Conservation (phyloP, 495 filamentous ascomycete species). For the Neurospora sp. region DNA sequence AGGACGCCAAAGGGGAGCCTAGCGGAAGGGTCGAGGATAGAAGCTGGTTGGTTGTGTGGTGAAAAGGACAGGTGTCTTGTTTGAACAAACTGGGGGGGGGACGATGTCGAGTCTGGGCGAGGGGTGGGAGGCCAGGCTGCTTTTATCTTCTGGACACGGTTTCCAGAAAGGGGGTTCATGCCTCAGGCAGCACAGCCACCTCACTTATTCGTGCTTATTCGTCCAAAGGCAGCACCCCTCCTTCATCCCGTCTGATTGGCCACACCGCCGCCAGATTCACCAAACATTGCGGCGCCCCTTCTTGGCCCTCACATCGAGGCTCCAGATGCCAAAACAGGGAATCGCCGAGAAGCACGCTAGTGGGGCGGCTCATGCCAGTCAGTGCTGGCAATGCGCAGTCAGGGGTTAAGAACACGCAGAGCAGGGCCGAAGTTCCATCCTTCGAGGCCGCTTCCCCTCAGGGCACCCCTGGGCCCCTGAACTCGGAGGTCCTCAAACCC, state of each 20-base stretch:
- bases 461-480: neutral
- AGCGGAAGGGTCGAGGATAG: neutral
- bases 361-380: neutral
- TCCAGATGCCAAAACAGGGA: conserved; percentile 17
- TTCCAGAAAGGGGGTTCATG: conserved; percentile 11
- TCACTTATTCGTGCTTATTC: neutral
- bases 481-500: neutral
- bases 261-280: conserved; percentile 1
- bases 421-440: neutral
- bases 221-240: neutral
- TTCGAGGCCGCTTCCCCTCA: neutral
- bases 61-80: conserved; percentile 24
- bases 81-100: conserved; percentile 2
- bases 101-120: conserved; percentile 5
- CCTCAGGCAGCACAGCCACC: conserved; percentile 19
- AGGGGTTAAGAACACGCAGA: neutral
- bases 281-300: conserved; percentile 13
- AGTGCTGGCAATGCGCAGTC: neutral
- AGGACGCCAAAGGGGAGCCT: neutral
- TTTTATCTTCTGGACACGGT: conserved; percentile 28
- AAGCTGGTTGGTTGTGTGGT: conserved; percentile 14
- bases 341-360: conserved; percentile 5
- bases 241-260: conserved; percentile 16
- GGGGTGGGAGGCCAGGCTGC: conserved; percentile 15
- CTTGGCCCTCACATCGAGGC: neutral